These are phyloP conservation scores for Ogataea zsoltii DNA, from an alignment of 805 yeast species.

Conservation along the genomic window DNA sequence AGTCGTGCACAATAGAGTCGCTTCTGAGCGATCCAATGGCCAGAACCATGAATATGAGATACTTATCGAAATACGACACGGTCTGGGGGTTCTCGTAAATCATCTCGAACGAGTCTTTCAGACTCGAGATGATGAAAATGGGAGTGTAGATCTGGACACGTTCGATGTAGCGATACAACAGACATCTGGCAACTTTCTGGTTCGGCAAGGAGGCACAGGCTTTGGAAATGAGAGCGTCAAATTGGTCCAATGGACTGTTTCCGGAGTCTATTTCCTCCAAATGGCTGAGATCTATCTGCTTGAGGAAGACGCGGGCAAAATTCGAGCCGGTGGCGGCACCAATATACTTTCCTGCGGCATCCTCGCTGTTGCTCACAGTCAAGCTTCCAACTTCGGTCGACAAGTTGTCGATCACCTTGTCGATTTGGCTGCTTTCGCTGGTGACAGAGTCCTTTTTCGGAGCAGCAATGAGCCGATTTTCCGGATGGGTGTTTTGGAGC, in stretches of 20 bases:
- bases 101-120: conserved; percentile 10
- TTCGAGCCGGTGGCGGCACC: conserved; percentile 32
- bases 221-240: conserved; percentile 20
- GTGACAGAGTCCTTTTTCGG: neutral
- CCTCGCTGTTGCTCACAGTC: conserved; percentile 16
- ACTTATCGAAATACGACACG: conserved; percentile 24
- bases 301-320: conserved; percentile 24
- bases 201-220: conserved; percentile 27
- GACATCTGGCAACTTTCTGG: conserved; percentile 12
- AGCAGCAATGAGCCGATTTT: conserved; percentile 1
- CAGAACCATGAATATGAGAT: conserved; percentile 22
- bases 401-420: conserved; percentile 23
- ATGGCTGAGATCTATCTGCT: conserved; percentile 22
- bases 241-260: conserved; percentile 14
- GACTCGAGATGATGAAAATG: conserved; percentile 14
- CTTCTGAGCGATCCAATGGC: conserved; percentile 20
- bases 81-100: conserved; percentile 17
- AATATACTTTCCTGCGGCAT: conserved; percentile 23
- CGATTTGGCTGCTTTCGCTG: conserved; percentile 6
- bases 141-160: conserved; percentile 24
- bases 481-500: conserved; percentile 2
- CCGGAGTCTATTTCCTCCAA: conserved; percentile 10
- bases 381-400: conserved; percentile 30
- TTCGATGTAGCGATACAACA: conserved; percentile 22
- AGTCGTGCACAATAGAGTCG: conserved; percentile 3